phyloP scores from a whole-genome alignment of 305 asterid genomes.

The Fraxinus albicans region DNA sequence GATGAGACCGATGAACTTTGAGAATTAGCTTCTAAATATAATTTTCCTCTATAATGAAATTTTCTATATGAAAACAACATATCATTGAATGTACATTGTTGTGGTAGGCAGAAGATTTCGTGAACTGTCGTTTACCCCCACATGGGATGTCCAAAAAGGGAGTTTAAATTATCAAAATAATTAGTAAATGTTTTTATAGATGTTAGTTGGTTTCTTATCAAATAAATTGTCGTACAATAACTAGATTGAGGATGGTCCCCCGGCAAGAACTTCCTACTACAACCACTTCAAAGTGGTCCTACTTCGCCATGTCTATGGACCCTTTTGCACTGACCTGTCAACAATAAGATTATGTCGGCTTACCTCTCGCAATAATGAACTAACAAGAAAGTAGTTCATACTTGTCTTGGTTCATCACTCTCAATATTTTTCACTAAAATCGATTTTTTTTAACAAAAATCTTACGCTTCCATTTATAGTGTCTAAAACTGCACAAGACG shows the following conservation, averaged over 20 bases:
- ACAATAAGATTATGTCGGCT: neutral
- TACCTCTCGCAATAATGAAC: neutral
- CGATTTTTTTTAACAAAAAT: neutral
- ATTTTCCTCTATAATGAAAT: neutral
- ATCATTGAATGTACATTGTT: slow-evolving; percentile 9
- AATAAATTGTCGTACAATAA: neutral
- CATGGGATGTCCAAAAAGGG: neutral
- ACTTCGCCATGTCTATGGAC: neutral
- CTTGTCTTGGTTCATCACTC: neutral
- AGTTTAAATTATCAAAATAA: neutral
- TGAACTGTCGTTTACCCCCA: neutral
- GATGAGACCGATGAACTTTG: neutral
- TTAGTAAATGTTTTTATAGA: neutral
- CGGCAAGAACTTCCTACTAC: neutral
- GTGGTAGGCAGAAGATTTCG: neutral
- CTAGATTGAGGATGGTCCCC: neutral
- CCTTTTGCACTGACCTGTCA: neutral
- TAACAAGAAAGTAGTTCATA: neutral
- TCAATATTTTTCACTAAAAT: too few species aligned
- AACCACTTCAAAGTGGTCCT: neutral
- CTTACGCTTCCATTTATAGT: neutral
- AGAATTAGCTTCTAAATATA: neutral
- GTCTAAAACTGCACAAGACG: neutral
- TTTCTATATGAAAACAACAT: neutral
- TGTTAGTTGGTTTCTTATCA: neutral